Evolutionary conservation across 2,329 filamentous ascomycete genomes (phyloP).

Genomic region (Fusarium illudens): DNA sequence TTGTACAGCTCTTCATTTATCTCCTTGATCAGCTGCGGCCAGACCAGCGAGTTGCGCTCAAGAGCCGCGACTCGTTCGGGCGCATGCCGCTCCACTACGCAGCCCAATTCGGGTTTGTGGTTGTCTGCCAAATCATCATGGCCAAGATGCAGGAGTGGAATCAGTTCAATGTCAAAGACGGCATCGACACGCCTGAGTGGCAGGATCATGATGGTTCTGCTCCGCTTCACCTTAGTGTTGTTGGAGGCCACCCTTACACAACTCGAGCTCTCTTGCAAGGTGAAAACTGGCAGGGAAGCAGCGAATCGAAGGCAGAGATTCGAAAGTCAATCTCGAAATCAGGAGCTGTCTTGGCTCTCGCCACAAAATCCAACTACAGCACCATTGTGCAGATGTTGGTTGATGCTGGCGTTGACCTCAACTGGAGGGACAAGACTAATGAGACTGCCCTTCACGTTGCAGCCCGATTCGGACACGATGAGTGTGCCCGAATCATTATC

Average conservation of each 20-base stretch:
- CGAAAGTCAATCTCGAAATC: slow-evolving; percentile 80
- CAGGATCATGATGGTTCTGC: slow-evolving; percentile 93
- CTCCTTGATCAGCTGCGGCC: slow-evolving; percentile 73
- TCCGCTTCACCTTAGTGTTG: slow-evolving; percentile 89
- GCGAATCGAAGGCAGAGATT: slow-evolving; percentile 68
- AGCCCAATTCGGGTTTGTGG: slow-evolving; percentile 91
- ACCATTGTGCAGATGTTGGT: slow-evolving; percentile 88
- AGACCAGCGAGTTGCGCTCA: slow-evolving; percentile 73
- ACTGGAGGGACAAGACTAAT: slow-evolving; percentile 88
- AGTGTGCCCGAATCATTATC: slow-evolving; percentile 81
- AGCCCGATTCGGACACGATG: slow-evolving; percentile 83
- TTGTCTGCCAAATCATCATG: slow-evolving; percentile 89
- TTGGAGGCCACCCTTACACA: slow-evolving; percentile 87
- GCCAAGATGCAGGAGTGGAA: slow-evolving; percentile 89
- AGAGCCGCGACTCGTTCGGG: slow-evolving; percentile 78
- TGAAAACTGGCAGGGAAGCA: slow-evolving; percentile 77
- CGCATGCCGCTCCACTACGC: slow-evolving; percentile 91
- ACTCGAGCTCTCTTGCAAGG: slow-evolving; percentile 82
- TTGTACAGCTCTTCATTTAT: slow-evolving; percentile 71
- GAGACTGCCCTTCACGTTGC: slow-evolving; percentile 94
- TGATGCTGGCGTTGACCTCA: slow-evolving; percentile 89
- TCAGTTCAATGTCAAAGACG: slow-evolving; percentile 83
- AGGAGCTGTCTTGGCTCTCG: slow-evolving; percentile 85
- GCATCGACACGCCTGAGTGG: slow-evolving; percentile 88
- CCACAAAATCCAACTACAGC: slow-evolving; percentile 86